Evolutionary conservation across 148 eudicot species (phyloP), one percentile per base, ranked within the genome.

Genomic region (Silene latifolia): DNA sequence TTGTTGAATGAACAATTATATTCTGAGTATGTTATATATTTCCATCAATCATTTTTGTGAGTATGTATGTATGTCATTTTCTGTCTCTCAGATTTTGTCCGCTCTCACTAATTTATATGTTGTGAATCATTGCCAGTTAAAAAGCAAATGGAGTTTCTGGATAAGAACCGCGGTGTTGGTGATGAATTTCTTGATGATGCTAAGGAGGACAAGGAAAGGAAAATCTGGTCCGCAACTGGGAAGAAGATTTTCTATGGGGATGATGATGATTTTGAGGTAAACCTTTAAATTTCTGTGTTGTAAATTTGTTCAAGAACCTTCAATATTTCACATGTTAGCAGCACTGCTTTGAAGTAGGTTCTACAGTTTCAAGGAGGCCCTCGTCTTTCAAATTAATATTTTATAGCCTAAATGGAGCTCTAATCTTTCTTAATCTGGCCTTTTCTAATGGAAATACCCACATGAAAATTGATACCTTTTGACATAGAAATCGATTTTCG

Each of bases 151-250:
- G 89, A 86, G 75, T 83, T 81, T 32, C 72, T 59, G 96, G 93
- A 5, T 39, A 39, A 39, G 44, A 39, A 8, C 44, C 44, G 9
- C 24, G 93, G 85, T 25, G 87, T 80, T 79, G 96, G 88, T 64
- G 94, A 95, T 76, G 99, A 88, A 62, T 77, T 77, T 79, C 78
- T 79, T 64, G 97, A 89, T 77, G 93, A 90, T 75, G 85, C 80
- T 59, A 90, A 92, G 44, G 91, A 88, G 44, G 91, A 86, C 77
- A 79, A 82, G 42, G 78, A 78, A 68, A 72, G 44, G 58, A 72
- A 67, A 67, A 76, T 81, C 18, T 90, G 97, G 98, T 83, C 89
- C 35, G 35, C 35, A 21, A 83, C 73, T 83, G 61, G 61, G 58
- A 81, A 81, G 82, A 19, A 74, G 32, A 10, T 42, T 23, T 86